These are phyloP conservation scores for Irpex sp. DNA, from an alignment of 1,284 basidiomycete genomes.

Conservation along the genomic window DNA sequence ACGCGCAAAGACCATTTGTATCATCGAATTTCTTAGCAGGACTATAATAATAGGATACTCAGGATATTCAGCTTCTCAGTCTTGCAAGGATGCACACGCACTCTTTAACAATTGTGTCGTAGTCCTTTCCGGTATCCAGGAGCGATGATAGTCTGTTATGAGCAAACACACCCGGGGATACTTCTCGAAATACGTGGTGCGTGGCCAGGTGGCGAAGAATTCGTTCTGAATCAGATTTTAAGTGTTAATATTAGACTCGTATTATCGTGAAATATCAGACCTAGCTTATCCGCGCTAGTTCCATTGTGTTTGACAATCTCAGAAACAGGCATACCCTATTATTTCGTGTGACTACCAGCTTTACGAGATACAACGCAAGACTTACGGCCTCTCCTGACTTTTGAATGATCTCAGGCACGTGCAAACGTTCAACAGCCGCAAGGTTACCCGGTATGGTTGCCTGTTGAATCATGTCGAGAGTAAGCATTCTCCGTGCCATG, in stretches of 20 bases:
- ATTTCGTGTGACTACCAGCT: not conserved
- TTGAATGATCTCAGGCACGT: slow-evolving; percentile 34
- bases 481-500: not conserved
- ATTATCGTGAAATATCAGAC: slow-evolving; percentile 15
- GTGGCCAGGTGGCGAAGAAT: not conserved
- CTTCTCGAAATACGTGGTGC: not conserved
- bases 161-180: not conserved
- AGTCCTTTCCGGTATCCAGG: slow-evolving; percentile 35
- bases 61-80: slow-evolving; percentile 13
- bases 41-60: not conserved
- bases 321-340: slow-evolving; percentile 30
- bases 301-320: slow-evolving; percentile 31
- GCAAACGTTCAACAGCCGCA: slow-evolving; percentile 1
- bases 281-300: slow-evolving; percentile 31
- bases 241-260: not conserved
- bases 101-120: not conserved
- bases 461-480: not conserved
- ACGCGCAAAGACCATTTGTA: slow-evolving; percentile 23
- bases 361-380: not conserved
- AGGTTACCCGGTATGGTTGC: slow-evolving; percentile 10
- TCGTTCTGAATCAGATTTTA: not conserved
- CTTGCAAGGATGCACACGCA: slow-evolving; percentile 15
- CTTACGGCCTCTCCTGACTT: slow-evolving; percentile 32
- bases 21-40: slow-evolving; percentile 21
- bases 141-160: slow-evolving; percentile 28